Conservation (phyloP, 2,329 filamentous ascomycete species). For the Stagonosporopsis vannaccii region DNA sequence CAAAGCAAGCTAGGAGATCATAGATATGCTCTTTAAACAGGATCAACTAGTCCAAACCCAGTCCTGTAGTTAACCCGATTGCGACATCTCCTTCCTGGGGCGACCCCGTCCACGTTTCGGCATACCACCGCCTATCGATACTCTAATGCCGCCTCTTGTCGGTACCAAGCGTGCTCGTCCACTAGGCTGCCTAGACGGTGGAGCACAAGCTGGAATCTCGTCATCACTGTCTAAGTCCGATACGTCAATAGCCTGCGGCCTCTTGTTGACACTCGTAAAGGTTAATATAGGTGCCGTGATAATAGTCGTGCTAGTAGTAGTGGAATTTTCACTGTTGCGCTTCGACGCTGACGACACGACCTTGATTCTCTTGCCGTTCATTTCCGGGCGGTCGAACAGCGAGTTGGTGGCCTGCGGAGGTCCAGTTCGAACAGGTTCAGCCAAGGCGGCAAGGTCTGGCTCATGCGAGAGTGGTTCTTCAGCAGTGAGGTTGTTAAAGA, state of each 20-base stretch:
- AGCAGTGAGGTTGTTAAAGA: constrained; percentile 35
- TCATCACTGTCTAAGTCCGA: constrained; percentile 43
- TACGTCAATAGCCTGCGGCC: constrained; percentile 23
- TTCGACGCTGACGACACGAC: constrained; percentile 38
- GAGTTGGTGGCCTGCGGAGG: constrained; percentile 37
- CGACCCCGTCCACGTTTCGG: constrained; percentile 35
- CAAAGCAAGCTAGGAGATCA: neutral
- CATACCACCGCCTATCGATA: constrained; percentile 30
- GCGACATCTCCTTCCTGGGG: constrained; percentile 32
- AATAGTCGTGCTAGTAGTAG: constrained; percentile 25
- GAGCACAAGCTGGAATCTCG: constrained; percentile 42
- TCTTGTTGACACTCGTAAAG: constrained; percentile 32
- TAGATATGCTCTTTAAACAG: too few relatives aligned
- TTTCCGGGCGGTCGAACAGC: constrained; percentile 36
- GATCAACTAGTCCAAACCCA: too few relatives aligned
- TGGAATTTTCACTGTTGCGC: constrained; percentile 19
- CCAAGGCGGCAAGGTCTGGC: neutral
- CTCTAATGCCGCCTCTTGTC: constrained; percentile 23
- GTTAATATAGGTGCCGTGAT: constrained; percentile 20
- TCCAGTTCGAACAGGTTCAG: constrained; percentile 14
- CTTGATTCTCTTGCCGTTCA: constrained; percentile 48
- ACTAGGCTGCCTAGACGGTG: constrained; percentile 26
- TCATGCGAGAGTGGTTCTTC: constrained; percentile 25
- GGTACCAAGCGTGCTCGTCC: constrained; percentile 29
- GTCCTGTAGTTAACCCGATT: too few relatives aligned